phyloP scores from a whole-genome alignment of 2,329 filamentous ascomycete species.

The Hymenoscyphus infarciens region DNA sequence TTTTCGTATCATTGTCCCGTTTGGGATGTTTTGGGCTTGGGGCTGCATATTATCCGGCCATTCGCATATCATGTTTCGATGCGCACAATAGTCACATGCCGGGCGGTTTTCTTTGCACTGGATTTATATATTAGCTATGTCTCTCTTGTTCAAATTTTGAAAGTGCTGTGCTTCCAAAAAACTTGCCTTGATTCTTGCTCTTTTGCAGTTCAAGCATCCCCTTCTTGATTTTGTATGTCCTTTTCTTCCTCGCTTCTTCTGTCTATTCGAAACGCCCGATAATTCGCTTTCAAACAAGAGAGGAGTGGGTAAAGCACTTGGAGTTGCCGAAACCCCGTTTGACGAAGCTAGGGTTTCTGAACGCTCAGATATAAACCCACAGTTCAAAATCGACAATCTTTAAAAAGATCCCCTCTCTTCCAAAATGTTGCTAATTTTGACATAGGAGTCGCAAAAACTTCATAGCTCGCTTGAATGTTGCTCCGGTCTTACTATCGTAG shows the following conservation, averaged over 20 bases:
- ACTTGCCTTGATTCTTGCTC: slow-evolving; percentile 58
- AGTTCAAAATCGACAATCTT: background rate
- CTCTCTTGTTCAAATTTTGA: background rate
- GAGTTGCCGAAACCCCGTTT: background rate
- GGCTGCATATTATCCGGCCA: slow-evolving; percentile 50
- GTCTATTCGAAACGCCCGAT: background rate
- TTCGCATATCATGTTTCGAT: slow-evolving; percentile 60
- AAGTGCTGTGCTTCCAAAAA: too few species aligned
- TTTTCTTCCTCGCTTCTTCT: slow-evolving; percentile 17
- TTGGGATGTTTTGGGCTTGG: slow-evolving; percentile 37
- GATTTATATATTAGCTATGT: background rate
- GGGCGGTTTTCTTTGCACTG: slow-evolving; percentile 64
- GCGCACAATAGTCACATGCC: slow-evolving; percentile 60
- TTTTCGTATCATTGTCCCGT: slow-evolving; percentile 19
- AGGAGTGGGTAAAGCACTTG: background rate
- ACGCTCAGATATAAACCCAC: background rate
- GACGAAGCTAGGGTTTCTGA: background rate
- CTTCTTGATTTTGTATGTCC: slow-evolving; percentile 64
- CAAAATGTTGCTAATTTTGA: background rate
- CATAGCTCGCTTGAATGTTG: background rate
- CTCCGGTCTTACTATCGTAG: background rate
- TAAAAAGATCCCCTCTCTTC: background rate
- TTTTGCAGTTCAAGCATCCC: slow-evolving; percentile 67
- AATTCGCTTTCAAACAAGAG: background rate
- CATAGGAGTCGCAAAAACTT: background rate